Percentiles rank a stretch among this genome's conserved stretches.
Conservation (phyloP, 208 protist genomes). For the Trypanosoma conorhini region DNA sequence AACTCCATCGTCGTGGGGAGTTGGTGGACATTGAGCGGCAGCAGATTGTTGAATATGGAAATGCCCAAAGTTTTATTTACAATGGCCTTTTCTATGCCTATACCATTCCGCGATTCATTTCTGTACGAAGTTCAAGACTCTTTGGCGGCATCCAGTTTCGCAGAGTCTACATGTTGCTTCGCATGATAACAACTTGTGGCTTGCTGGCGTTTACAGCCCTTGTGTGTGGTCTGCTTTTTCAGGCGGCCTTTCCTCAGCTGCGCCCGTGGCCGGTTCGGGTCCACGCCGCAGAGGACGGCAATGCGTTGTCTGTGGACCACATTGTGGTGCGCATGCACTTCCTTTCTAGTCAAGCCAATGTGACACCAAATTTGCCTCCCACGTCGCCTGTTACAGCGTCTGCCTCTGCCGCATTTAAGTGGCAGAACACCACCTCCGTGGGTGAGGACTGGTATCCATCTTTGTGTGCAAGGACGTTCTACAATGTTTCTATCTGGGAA, state of each 20-base stretch:
- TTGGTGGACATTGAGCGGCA: slow-evolving; percentile 36
- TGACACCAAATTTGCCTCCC: slow-evolving; percentile 6
- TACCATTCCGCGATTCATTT: slow-evolving; percentile 61
- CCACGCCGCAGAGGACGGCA: slow-evolving; percentile 35
- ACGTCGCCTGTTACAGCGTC: slow-evolving; percentile 21
- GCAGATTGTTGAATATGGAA: slow-evolving; percentile 46
- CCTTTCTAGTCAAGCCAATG: slow-evolving; percentile 29
- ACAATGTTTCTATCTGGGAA: slow-evolving; percentile 66
- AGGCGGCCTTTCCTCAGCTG: slow-evolving; percentile 71
- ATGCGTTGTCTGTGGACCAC: slow-evolving; percentile 69
- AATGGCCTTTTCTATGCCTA: slow-evolving; percentile 64
- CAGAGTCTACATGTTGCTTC: slow-evolving; percentile 51
- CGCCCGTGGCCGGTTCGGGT: slow-evolving; percentile 69
- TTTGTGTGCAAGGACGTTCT: slow-evolving; percentile 65
- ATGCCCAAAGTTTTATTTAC: slow-evolving; percentile 45
- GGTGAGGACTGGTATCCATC: slow-evolving; percentile 74
- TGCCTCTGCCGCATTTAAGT: slow-evolving; percentile 47
- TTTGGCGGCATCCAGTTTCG: slow-evolving; percentile 63
- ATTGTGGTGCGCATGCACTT: slow-evolving; percentile 80
- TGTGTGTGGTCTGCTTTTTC: slow-evolving; percentile 62
- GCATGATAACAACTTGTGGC: slow-evolving; percentile 44
- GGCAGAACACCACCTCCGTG: slow-evolving; percentile 47
- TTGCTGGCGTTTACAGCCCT: slow-evolving; percentile 53
- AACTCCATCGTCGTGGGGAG: slow-evolving; percentile 43
- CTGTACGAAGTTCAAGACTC: slow-evolving; percentile 63